Percentiles rank a stretch among this genome's conserved stretches.
These are phyloP conservation scores for Lagenaria siceraria DNA, from an alignment of 306 rosid species.

Conservation along the genomic window DNA sequence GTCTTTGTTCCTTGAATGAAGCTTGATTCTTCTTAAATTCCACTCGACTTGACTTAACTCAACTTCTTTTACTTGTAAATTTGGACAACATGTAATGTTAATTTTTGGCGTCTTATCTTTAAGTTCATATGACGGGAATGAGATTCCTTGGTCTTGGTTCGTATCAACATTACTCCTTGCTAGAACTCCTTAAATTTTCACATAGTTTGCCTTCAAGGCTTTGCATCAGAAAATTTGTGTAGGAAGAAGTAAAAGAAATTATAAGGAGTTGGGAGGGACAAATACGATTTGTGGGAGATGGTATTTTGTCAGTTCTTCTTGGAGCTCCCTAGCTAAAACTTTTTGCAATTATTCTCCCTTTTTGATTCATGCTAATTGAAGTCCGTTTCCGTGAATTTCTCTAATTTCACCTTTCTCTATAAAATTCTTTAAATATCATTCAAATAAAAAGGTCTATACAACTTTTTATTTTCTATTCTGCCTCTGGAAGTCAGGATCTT, in stretches of 20 bases:
- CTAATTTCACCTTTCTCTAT: background rate
- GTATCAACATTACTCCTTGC: background rate
- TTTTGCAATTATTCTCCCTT: background rate
- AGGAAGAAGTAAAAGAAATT: background rate
- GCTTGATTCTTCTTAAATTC: no score
- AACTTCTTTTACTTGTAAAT: no score
- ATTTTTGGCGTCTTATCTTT: no score
- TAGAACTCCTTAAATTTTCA: background rate
- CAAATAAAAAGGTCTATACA: background rate
- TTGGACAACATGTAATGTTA: no score
- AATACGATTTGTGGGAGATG: background rate
- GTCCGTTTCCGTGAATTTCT: background rate
- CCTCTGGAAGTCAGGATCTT: slow-evolving; percentile 60
- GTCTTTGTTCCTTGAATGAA: no score
- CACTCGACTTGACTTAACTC: no score
- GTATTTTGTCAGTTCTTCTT: background rate
- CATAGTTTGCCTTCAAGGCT: background rate
- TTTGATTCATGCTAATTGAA: background rate
- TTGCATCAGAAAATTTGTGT: background rate
- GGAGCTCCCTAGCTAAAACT: background rate
- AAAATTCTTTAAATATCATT: background rate
- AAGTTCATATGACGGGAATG: no score
- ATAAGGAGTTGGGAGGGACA: background rate
- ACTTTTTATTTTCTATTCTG: slow-evolving; percentile 55
- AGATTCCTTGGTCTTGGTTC: no score